These are phyloP conservation scores for Cymbidium sinense DNA, from an alignment of 106 monocot species.

Conservation along the genomic window DNA sequence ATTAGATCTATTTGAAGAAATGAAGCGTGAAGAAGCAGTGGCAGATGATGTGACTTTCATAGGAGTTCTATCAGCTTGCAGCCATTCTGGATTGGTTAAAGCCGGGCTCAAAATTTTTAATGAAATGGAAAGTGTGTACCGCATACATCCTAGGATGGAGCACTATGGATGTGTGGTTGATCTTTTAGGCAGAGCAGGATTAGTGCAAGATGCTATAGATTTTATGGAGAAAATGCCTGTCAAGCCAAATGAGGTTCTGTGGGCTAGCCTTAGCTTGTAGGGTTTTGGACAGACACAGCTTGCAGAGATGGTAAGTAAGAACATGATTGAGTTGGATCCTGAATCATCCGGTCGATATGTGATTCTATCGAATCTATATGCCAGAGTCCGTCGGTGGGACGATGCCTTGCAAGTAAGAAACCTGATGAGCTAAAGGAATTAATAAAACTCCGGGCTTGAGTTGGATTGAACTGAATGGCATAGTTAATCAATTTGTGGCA, in stretches of 20 bases:
- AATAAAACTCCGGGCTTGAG: constrained; percentile 36
- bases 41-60: constrained; percentile 31
- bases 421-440: constrained; percentile 18
- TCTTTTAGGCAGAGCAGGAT: constrained; percentile 18
- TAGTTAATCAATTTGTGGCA: constrained; percentile 30
- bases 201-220: constrained; percentile 20
- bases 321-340: constrained; percentile 27
- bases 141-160: constrained; percentile 23
- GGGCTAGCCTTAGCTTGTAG: constrained; percentile 31
- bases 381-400: constrained; percentile 23
- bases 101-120: constrained; percentile 14
- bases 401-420: constrained; percentile 32
- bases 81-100: constrained; percentile 29
- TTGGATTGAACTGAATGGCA: constrained; percentile 39
- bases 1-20: constrained; percentile 20
- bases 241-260: constrained; percentile 23
- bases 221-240: constrained; percentile 35
- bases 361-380: constrained; percentile 36
- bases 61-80: constrained; percentile 24
- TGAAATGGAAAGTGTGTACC: constrained; percentile 13
- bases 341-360: constrained; percentile 24
- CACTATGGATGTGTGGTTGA: constrained; percentile 38
- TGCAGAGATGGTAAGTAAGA: constrained; percentile 13
- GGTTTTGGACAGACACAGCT: constrained; percentile 17
- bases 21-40: constrained; percentile 14